Base-by-base conservation (phyloP, 805 yeast genomes). In the Lachancea meyersii region DNA sequence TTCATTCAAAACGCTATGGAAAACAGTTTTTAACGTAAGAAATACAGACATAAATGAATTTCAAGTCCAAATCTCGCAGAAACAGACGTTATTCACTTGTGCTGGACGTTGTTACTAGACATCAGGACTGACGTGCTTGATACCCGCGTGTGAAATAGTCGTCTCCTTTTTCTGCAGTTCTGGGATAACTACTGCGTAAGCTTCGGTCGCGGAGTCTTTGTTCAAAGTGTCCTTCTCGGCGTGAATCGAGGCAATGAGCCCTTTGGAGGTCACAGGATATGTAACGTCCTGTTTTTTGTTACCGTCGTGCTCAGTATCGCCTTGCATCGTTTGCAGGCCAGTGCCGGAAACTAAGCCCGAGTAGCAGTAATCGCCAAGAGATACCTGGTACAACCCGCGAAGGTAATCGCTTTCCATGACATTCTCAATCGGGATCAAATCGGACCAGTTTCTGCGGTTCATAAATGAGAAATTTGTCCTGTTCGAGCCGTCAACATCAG, bases 161-260 rank as follows among this genome's bases (percentile, higher is more conserved):
- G 40, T 45, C 31, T 46, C 35, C 28, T 58, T 58, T 3, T 61
- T 71, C 13, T 57, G 52, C 40, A 79, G 64, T 30, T 71, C 72
- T 2, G 97, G 96, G 46, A 89, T 76, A 40, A 81, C 65, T 35
- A 86, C 60, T 53, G 82, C 83, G 61, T 86, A 89, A 30, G 71
- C 80, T 20, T 70, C 70, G 1, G 91, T 80, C 22, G 69, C 62
- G 22, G 84, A 77, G 3, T 67, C 59, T 1, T 65, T 48, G 45
- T 76, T 70, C 2, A 49, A 51, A 11, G 70, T 69, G 47, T 85
- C 80, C 38, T 70, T 71, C 58, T 88, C 96, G 33, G 86, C 82
- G 52, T 82, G 87, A 28, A 88, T 63, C 1, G 86, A 77, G 3
- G 86, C 77, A 3, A 82, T 77, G 34, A 88, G 60, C 6, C 86